Percentiles rank a stretch among this genome's conserved stretches.
Conservation (phyloP, 2,329 filamentous ascomycete genomes). For the Albifimbria verrucaria region DNA sequence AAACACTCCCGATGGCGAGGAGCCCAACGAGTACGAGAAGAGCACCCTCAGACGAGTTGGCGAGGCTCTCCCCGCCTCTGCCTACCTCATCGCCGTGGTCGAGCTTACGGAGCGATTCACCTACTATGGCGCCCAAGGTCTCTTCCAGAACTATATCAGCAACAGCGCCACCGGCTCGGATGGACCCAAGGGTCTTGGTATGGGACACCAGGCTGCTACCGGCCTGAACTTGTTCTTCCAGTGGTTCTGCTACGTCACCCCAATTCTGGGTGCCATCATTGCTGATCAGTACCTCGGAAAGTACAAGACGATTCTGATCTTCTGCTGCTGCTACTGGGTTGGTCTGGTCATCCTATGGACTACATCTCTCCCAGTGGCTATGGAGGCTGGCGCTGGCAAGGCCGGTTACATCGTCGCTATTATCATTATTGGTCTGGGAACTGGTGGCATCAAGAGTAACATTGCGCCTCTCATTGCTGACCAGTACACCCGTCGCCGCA, state of each 20-base stretch:
- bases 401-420: conserved; percentile 52
- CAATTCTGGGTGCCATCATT: conserved; percentile 50
- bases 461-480: conserved; percentile 58
- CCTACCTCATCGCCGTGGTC: conserved; percentile 54
- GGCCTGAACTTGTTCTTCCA: conserved; percentile 54
- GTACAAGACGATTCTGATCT: conserved; percentile 59
- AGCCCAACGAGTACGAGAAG: conserved; percentile 51
- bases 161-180: conserved; percentile 28
- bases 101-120: conserved; percentile 57
- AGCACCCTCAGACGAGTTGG: conserved; percentile 47
- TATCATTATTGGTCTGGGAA: conserved; percentile 63
- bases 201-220: conserved; percentile 53
- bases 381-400: conserved; percentile 37
- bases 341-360: conserved; percentile 53
- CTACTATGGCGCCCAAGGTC: conserved; percentile 51
- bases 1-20: conserved; percentile 41
- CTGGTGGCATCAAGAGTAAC: conserved; percentile 68
- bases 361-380: conserved; percentile 39
- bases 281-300: conserved; percentile 57
- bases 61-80: conserved; percentile 51
- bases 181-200: conserved; percentile 48
- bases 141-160: conserved; percentile 55
- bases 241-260: conserved; percentile 44
- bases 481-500: conserved; percentile 56
- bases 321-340: conserved; percentile 55